Base-by-base conservation (phyloP, 495 filamentous ascomycete species). In the Daldinia childiae region DNA sequence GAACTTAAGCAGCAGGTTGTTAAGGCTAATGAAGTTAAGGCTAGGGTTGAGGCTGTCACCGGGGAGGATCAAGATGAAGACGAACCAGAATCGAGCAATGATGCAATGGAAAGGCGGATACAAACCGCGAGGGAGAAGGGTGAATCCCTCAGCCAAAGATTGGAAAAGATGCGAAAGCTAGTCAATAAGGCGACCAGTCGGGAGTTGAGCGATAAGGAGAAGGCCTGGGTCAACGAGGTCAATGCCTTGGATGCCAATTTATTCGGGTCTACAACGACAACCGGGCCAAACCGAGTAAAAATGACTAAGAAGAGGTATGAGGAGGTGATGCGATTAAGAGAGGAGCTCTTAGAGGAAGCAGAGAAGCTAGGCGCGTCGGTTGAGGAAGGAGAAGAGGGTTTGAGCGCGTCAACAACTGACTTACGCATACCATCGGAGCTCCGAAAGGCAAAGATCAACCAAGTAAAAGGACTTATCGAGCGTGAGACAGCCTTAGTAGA, bases 191-290 rank as follows among this genome's bases (percentile, higher is more conserved):
- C 87, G 1, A 83, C 84, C 3, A 89, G 86, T 21, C 84, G 87
- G 11, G 87, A 91, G 60, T 80, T 97, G 39, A 94, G 90, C 77
- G 89, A 91, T 62, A 91, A 88, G 76, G 92, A 94, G 75, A 86
- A 82, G 75, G 83, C 86, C 0, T 94, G 89, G 89, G 73, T 87
- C 1, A 82, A 83, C 5, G 92, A 94, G 74, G 87, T 94, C 26
- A 79, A 85, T 24, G 67, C 77, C 12, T 63, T 93, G 48, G 76
- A 82, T 36, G 59, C 45, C 24, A 84, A 78, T 68, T 69, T 87
- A 3, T 39, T 81, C 79, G 78, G 83, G 82, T 58, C 80, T 77
- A 59, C 81, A 45, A 43, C 60, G 14, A 43, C 34, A 64, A 48
- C 66, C 52, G 51, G 71, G 48, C 30, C 74, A 59, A 52, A 68